Conservation (phyloP, 2,329 filamentous ascomycete species). For the Orbilia oligospora region DNA sequence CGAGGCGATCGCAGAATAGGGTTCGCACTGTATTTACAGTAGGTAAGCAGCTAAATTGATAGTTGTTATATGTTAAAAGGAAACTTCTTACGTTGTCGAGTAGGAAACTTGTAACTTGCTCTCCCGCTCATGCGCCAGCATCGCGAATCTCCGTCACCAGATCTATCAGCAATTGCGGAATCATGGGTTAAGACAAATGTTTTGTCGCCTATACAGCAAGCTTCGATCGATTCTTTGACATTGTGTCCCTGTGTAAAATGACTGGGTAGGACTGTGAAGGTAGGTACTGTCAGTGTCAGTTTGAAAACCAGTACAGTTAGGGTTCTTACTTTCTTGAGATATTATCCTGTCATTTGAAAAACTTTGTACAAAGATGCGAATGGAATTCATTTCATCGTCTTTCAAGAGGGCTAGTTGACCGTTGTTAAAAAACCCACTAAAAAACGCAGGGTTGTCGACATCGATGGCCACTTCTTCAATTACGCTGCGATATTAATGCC, state of each 20-base stretch:
- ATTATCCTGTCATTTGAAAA: constrained; percentile 49
- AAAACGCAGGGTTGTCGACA: constrained; percentile 44
- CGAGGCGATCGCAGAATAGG: constrained; percentile 45
- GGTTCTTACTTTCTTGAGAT: constrained; percentile 48
- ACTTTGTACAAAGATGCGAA: constrained; percentile 43
- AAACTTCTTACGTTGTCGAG: constrained; percentile 39
- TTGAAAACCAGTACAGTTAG: background rate
- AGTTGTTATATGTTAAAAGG: background rate
- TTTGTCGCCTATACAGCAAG: constrained; percentile 52
- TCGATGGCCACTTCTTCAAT: constrained; percentile 47
- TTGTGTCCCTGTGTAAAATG: constrained; percentile 47
- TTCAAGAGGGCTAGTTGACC: constrained; percentile 41
- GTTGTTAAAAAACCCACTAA: constrained; percentile 52
- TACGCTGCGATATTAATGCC: background rate
- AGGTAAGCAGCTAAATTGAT: background rate
- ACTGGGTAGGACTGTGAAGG: constrained; percentile 33
- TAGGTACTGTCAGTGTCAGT: background rate
- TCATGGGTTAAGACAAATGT: constrained; percentile 43
- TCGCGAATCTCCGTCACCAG: constrained; percentile 35
- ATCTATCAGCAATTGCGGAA: constrained; percentile 46
- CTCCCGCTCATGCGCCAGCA: constrained; percentile 52
- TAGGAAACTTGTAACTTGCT: constrained; percentile 47
- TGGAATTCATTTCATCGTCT: constrained; percentile 47
- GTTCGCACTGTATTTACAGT: constrained; percentile 38
- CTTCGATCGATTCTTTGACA: constrained; percentile 43